A percentile compares a stretch with the other conserved stretches of the same genome.
Evolutionary conservation across 2,329 filamentous ascomycete genomes (phyloP).

Genomic region (Cercospora sp.): DNA sequence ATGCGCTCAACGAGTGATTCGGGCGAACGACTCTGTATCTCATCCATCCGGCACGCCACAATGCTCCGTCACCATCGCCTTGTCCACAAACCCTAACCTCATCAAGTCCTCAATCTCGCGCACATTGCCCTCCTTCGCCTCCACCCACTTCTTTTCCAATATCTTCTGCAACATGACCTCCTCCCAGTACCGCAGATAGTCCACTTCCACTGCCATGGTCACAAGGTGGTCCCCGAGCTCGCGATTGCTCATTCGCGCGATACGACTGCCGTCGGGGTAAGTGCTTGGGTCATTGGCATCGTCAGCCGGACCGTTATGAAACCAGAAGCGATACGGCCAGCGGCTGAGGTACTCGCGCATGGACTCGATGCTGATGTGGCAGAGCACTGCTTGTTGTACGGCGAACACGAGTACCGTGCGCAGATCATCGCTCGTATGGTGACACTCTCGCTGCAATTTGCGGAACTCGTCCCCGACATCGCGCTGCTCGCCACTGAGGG

Average conservation of each 20-base stretch:
- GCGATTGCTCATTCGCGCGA: background rate
- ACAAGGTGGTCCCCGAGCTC: background rate
- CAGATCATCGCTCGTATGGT: background rate
- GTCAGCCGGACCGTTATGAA: background rate
- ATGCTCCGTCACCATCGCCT: slow-evolving; percentile 6
- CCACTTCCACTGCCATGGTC: background rate
- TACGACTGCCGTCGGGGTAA: background rate
- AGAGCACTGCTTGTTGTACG: background rate
- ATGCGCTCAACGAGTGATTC: background rate
- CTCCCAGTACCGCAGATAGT: background rate
- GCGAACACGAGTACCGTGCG: background rate
- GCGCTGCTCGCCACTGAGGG: background rate
- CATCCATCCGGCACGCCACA: slow-evolving; percentile 2
- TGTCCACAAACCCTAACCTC: slow-evolving; percentile 9
- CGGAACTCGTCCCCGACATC: background rate
- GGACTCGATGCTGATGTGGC: background rate
- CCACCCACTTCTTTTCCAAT: slow-evolving; percentile 11
- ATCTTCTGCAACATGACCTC: background rate
- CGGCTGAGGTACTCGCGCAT: background rate
- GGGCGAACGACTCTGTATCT: background rate
- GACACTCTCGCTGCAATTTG: background rate
- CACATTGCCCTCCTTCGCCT: slow-evolving; percentile 6
- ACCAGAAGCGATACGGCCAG: background rate
- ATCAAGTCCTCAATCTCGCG: slow-evolving; percentile 11
- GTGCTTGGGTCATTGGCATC: background rate